These are phyloP conservation scores for Volvox africanus DNA, from an alignment of 139 green algal genomes.

Conservation along the genomic window DNA sequence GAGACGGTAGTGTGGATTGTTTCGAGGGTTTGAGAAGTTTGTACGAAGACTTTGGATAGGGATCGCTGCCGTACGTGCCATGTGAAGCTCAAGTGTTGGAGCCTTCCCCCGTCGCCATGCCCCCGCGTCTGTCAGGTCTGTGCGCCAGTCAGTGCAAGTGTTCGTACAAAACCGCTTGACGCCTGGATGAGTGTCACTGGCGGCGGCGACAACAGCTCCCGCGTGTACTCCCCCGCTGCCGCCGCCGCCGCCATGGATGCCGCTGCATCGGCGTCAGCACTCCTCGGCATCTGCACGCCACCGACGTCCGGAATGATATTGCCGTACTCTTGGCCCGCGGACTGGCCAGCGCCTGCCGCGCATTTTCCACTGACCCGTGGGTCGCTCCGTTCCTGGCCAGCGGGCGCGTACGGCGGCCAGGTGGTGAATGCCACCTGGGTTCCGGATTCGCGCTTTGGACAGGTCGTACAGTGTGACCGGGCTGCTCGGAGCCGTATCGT, in stretches of 20 bases:
- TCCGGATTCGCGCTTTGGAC: conserved; percentile 24
- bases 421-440: conserved; percentile 8
- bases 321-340: conserved; percentile 14
- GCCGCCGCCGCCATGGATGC: neutral
- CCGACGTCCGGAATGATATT: conserved; percentile 32
- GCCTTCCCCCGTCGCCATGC: neutral
- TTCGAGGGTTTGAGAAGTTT: too few species aligned
- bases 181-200: neutral
- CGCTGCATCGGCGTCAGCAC: neutral
- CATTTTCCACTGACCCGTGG: conserved; percentile 45
- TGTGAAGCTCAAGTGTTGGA: too few species aligned
- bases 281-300: conserved; percentile 8
- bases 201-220: neutral
- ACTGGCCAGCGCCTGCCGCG: conserved; percentile 29
- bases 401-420: neutral
- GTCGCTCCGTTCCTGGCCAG: conserved; percentile 24
- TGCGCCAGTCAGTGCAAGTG: neutral
- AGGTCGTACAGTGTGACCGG: conserved; percentile 20
- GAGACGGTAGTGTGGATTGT: too few species aligned
- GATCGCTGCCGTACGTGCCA: too few species aligned
- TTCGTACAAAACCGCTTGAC: neutral
- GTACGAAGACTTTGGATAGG: too few species aligned
- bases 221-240: neutral
- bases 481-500: neutral
- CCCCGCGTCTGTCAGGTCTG: neutral